These are phyloP conservation scores for Penicillium crustosum DNA, from an alignment of 2,329 filamentous ascomycete genomes.

Conservation along the genomic window DNA sequence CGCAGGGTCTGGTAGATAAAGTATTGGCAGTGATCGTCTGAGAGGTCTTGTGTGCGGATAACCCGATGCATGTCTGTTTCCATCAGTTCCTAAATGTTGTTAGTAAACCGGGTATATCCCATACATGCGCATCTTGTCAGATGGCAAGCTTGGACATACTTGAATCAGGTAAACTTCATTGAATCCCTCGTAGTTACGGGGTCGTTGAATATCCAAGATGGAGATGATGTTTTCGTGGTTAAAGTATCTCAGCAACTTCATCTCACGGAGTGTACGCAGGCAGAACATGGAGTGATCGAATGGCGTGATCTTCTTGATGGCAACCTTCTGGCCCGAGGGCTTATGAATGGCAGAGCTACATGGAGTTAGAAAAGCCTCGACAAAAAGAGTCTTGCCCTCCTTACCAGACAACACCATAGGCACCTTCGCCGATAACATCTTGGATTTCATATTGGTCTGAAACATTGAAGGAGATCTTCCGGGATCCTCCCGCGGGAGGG, in stretches of 20 bases:
- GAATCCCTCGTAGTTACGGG: conserved; percentile 91
- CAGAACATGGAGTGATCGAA: conserved; percentile 99
- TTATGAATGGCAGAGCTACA: conserved; percentile 92
- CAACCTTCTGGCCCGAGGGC: conserved; percentile 95
- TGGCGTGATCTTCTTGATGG: conserved; percentile 99
- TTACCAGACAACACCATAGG: conserved; percentile 97
- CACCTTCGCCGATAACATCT: conserved; percentile 97
- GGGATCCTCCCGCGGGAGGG: conserved; percentile 56
- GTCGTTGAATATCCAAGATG: conserved; percentile 98
- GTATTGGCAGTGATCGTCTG: conserved; percentile 99
- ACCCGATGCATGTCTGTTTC: conserved; percentile 99
- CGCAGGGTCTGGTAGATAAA: conserved; percentile 99
- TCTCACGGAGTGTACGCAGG: conserved; percentile 91
- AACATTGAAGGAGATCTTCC: conserved; percentile 99
- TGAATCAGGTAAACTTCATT: conserved; percentile 98
- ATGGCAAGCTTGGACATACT: conserved; percentile 52
- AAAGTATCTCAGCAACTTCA: conserved; percentile 98
- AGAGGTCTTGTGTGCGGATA: conserved; percentile 96
- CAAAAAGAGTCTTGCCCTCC: conserved; percentile 34
- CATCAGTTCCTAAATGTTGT: conserved; percentile 76
- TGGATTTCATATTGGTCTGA: conserved; percentile 99
- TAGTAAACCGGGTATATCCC: neutral
- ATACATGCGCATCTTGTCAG: neutral
- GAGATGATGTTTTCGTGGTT: conserved; percentile 99
- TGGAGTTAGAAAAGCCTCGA: neutral